These are phyloP conservation scores for Hirschioporus abietinus DNA, from an alignment of 768 basidiomycete genomes.

Conservation along the genomic window DNA sequence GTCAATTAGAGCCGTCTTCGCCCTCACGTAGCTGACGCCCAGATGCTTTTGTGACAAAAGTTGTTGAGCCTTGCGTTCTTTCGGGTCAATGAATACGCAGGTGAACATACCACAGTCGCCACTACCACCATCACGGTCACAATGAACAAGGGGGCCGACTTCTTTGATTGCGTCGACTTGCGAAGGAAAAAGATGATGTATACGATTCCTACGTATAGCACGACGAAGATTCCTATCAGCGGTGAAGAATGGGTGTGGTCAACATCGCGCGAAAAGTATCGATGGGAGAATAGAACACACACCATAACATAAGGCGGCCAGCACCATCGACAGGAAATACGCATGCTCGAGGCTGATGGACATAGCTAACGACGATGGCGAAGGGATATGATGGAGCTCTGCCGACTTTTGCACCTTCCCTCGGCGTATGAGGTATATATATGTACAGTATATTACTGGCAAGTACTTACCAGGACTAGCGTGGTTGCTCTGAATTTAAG, in stretches of 20 bases:
- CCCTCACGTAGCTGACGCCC: not conserved
- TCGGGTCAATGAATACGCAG: not conserved
- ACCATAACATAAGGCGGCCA: not conserved
- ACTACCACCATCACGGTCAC: not conserved
- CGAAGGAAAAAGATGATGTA: not conserved
- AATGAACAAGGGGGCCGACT: not conserved
- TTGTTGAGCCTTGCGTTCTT: not conserved
- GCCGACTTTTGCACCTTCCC: no score
- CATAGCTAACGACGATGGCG: not conserved
- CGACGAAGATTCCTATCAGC: not conserved
- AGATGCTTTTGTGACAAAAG: not conserved
- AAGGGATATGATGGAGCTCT: no score
- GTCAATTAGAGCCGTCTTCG: not conserved
- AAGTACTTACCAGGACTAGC: no score
- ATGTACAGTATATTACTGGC: no score
- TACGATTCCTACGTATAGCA: not conserved
- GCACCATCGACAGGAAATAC: not conserved
- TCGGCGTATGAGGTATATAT: no score
- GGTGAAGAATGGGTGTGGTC: no score
- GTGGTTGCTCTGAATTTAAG: no score
- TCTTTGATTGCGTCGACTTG: not conserved
- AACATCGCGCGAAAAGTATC: not conserved
- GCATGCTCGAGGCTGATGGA: not conserved
- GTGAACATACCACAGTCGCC: not conserved
- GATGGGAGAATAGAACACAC: not conserved